Evolutionary conservation across 2,329 filamentous ascomycete species (phyloP), one percentile per base, ranked within the genome.

Genomic region (Diplodia mutila): DNA sequence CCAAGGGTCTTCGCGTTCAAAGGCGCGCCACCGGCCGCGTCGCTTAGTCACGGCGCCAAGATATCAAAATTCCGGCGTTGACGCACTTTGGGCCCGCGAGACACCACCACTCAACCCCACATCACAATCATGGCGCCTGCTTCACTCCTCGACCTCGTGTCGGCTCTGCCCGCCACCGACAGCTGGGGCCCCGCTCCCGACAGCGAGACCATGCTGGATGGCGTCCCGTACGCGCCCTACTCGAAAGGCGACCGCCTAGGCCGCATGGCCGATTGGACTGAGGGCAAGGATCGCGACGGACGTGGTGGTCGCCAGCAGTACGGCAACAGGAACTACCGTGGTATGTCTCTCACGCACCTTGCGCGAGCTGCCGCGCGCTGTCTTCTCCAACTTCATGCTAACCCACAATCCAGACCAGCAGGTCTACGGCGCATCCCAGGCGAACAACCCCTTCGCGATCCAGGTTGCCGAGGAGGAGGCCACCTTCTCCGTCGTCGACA

Each of bases 191-290:
- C 94, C 65, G 81, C 91, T 69, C 88, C 91, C 73, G 91, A 93
- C 69, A 88, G 84, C 75, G 92, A 97, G 80, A 97, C 92, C 71
- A 97, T 92, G 70, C 87, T 98, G 75, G 90, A 97, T 79, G 95
- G 95, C 78, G 93, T 98, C 61, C 95, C 95, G 48, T 99, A 97
- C 81, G 95, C 95, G 74, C 95, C 95, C 69, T 99, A 95, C 85
- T 97, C 94, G 73, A 99, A 99, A 83, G 93, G 93, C 79, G 95
- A 99, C 85, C 98, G 97, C 87, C 86, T 99, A 69, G 95, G 95
- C 77, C 94, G 95, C 80, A 98, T 99, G 94, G 95, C 95, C 69
- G 95, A 99, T 85, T 99, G 95, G 95, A 97, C 94, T 57, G 95
- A 97, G 78, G 89, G 91, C 80, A 97, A 97, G 83, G 87, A 89